Conservation (phyloP, 164 flowering plant genomes). For the Nymphaea thermarum region DNA sequence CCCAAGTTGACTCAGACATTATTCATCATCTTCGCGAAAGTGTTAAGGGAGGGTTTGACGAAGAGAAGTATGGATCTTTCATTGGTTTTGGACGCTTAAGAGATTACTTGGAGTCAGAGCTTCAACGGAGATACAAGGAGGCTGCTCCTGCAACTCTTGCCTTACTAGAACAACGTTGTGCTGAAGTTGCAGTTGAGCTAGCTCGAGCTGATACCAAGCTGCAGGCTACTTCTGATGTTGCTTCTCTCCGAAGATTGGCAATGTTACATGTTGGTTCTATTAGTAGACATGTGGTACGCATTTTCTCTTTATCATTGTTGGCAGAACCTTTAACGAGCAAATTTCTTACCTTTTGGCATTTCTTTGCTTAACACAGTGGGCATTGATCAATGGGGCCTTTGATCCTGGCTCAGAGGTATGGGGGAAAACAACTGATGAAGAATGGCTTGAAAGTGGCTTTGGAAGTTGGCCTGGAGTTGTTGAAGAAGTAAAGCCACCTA, state of each 20-base stretch:
- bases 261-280: conserved; percentile 82
- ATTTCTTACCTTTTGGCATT: no score
- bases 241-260: conserved; percentile 59
- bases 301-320: not conserved
- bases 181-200: no score
- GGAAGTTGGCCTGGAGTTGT: conserved; percentile 95
- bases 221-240: no score
- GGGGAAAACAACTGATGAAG: conserved; percentile 90
- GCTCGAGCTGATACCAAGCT: no score
- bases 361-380: conserved; percentile 38
- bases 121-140: conserved; percentile 89
- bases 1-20: conserved; percentile 73
- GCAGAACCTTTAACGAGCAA: no score
- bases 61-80: conserved; percentile 64
- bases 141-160: conserved; percentile 96
- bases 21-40: conserved; percentile 62
- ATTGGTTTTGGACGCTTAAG: conserved; percentile 75
- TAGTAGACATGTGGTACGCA: conserved; percentile 71
- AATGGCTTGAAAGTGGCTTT: conserved; percentile 66
- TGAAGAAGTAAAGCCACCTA: conserved; percentile 66
- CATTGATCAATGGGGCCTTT: conserved; percentile 89
- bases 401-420: conserved; percentile 95
- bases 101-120: conserved; percentile 80
- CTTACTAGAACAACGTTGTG: conserved; percentile 70
- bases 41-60: conserved; percentile 89